These are phyloP conservation scores for Euclidium syriacum DNA, from an alignment of 345 rosid species.

Conservation along the genomic window DNA sequence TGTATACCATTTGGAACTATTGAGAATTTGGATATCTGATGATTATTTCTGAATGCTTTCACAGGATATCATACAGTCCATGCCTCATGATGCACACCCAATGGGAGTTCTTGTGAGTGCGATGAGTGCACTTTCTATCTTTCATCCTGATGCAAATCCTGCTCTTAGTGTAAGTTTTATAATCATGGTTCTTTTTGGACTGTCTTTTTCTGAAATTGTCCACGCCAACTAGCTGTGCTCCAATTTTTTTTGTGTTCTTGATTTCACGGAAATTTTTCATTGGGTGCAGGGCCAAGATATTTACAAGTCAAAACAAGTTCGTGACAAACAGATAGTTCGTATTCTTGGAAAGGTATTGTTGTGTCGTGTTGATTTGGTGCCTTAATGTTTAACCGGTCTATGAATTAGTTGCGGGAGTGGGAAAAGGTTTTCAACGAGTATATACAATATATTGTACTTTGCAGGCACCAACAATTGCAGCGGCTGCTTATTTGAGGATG, in stretches of 20 bases:
- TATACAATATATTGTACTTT: constrained; percentile 8
- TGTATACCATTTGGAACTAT: background rate
- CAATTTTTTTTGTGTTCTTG: background rate
- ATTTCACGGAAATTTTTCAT: background rate
- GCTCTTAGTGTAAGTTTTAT: constrained; percentile 73
- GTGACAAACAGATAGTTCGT: constrained; percentile 88
- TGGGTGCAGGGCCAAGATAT: constrained; percentile 37
- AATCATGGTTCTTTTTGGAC: background rate
- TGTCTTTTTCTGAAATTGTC: background rate
- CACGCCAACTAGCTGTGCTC: background rate
- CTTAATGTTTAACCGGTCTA: background rate
- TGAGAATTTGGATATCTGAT: background rate
- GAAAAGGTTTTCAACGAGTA: background rate
- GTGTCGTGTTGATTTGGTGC: background rate
- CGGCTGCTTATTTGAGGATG: constrained; percentile 75
- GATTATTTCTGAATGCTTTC: constrained; percentile 20
- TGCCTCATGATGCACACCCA: constrained; percentile 99
- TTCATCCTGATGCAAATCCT: constrained; percentile 99
- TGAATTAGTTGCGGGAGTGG: background rate
- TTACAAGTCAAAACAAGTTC: constrained; percentile 70
- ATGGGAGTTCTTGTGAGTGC: constrained; percentile 98
- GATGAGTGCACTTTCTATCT: constrained; percentile 94
- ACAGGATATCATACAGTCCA: constrained; percentile 86
- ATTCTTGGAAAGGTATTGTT: constrained; percentile 75
- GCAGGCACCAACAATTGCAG: constrained; percentile 81